Evolutionary conservation across 352 stramenopile genomes (phyloP).

Genomic region (Globisporangium paddicum): DNA sequence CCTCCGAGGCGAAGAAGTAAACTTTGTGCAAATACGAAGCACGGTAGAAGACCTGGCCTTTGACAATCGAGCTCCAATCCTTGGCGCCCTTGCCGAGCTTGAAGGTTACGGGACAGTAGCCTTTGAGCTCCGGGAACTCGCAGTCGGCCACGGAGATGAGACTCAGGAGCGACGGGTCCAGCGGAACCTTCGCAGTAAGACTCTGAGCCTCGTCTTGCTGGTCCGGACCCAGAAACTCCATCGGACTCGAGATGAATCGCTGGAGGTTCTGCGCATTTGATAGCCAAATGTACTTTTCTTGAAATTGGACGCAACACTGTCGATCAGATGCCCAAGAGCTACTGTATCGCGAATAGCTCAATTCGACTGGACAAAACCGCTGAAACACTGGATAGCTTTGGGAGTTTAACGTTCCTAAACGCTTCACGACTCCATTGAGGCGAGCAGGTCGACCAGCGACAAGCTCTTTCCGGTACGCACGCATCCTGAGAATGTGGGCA

Average conservation of each 20-base stretch:
- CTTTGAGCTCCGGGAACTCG: slow-evolving; percentile 67
- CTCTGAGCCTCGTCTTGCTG: slow-evolving; percentile 20
- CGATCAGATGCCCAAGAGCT: slow-evolving; percentile 21
- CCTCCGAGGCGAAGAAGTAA: slow-evolving; percentile 57
- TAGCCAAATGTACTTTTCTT: slow-evolving; percentile 37
- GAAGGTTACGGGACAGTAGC: slow-evolving; percentile 74
- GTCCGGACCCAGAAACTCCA: slow-evolving; percentile 32
- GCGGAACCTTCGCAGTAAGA: slow-evolving; percentile 31
- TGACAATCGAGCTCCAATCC: slow-evolving; percentile 43
- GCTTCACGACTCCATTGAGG: slow-evolving; percentile 28
- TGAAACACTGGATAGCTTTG: slow-evolving; percentile 34
- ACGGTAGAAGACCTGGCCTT: slow-evolving; percentile 57
- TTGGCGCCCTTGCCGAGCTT: slow-evolving; percentile 23
- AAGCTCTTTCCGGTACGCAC: slow-evolving; percentile 21
- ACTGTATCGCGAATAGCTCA: slow-evolving; percentile 31
- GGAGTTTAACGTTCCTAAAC: slow-evolving; percentile 16
- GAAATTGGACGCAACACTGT: slow-evolving; percentile 39
- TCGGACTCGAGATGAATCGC: slow-evolving; percentile 26
- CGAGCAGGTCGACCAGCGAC: slow-evolving; percentile 18
- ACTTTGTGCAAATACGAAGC: slow-evolving; percentile 52
- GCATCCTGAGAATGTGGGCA: slow-evolving; percentile 14
- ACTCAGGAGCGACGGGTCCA: slow-evolving; percentile 61
- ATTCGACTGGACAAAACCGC: slow-evolving; percentile 59
- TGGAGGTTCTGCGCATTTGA: slow-evolving; percentile 27
- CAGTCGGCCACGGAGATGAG: slow-evolving; percentile 57